Percentiles rank a stretch among this genome's conserved stretches.
These are phyloP conservation scores for Neurospora tetraspora DNA, from an alignment of 495 filamentous ascomycete species.

Conservation along the genomic window DNA sequence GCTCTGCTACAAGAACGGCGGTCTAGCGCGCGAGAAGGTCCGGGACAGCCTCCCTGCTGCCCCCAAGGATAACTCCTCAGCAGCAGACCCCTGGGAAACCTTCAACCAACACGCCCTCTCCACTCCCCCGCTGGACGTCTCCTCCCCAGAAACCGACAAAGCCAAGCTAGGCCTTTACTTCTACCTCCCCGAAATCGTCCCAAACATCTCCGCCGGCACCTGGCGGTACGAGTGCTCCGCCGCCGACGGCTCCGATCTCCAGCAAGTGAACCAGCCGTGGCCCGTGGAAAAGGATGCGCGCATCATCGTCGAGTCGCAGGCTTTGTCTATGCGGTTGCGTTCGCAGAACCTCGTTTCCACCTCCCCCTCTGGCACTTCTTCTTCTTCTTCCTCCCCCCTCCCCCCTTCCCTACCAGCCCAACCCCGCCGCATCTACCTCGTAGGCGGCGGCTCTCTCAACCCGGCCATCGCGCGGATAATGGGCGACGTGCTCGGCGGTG, in stretches of 20 bases:
- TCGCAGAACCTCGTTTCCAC: conserved; percentile 59
- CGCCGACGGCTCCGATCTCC: conserved; percentile 34
- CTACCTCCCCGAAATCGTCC: conserved; percentile 89
- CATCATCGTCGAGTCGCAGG: conserved; percentile 86
- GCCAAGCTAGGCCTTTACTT: conserved; percentile 89
- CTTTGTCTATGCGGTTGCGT: conserved; percentile 79
- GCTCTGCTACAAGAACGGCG: conserved; percentile 99
- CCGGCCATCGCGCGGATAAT: conserved; percentile 71
- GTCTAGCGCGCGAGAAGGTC: conserved; percentile 79
- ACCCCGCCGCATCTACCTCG: conserved; percentile 82
- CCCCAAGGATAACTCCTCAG: conserved; percentile 11
- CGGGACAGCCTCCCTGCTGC: conserved; percentile 53
- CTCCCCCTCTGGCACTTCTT: not conserved
- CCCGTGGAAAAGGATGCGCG: conserved; percentile 57
- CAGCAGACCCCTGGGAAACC: conserved; percentile 52
- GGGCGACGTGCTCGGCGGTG: conserved; percentile 79
- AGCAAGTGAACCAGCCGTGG: conserved; percentile 33
- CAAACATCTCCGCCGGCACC: conserved; percentile 70
- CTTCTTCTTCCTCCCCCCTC: conserved; percentile 13
- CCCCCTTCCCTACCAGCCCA: conserved; percentile 65
- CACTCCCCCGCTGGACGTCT: conserved; percentile 57
- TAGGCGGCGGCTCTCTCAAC: conserved; percentile 84
- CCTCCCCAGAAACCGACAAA: conserved; percentile 31
- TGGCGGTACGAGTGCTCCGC: conserved; percentile 69
- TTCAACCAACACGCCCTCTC: conserved; percentile 63